Conservation (phyloP, 257 asterid genomes). For the Solanum tarapatanum region DNA sequence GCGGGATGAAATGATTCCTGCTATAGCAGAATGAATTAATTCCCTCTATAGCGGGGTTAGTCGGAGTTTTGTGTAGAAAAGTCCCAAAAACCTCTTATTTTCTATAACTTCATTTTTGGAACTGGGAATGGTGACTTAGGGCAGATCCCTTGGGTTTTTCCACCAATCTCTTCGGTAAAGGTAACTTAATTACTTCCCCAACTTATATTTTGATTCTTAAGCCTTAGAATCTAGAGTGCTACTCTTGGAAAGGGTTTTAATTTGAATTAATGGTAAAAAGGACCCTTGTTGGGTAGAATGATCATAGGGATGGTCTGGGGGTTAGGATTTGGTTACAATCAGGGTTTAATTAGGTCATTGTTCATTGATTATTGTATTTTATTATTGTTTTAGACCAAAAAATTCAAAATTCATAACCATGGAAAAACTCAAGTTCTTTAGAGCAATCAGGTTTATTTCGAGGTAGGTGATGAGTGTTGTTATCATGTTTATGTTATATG, state of each 20-base stretch:
- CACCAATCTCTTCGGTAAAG: background rate
- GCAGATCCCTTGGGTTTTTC: background rate
- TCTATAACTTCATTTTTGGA: background rate
- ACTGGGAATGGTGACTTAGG: background rate
- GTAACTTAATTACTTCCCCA: background rate
- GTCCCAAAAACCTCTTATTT: background rate
- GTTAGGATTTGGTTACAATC: too few relatives aligned
- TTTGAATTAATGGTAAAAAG: background rate
- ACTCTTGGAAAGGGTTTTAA: background rate
- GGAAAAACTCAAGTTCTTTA: too few relatives aligned
- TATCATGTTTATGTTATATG: too few relatives aligned
- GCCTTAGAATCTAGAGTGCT: background rate
- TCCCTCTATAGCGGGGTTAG: background rate
- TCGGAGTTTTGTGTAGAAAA: background rate
- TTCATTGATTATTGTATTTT: too few relatives aligned
- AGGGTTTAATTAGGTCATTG: too few relatives aligned
- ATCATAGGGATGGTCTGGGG: too few relatives aligned
- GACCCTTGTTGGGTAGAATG: background rate
- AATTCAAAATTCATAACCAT: too few relatives aligned
- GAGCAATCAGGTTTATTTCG: too few relatives aligned
- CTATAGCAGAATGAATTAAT: too few relatives aligned
- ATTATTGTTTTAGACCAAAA: too few relatives aligned
- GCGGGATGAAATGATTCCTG: background rate
- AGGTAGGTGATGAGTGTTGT: too few relatives aligned
- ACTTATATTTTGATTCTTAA: background rate